Conservation (phyloP, 2,329 filamentous ascomycete species). For the Pseudopithomyces maydicus region DNA sequence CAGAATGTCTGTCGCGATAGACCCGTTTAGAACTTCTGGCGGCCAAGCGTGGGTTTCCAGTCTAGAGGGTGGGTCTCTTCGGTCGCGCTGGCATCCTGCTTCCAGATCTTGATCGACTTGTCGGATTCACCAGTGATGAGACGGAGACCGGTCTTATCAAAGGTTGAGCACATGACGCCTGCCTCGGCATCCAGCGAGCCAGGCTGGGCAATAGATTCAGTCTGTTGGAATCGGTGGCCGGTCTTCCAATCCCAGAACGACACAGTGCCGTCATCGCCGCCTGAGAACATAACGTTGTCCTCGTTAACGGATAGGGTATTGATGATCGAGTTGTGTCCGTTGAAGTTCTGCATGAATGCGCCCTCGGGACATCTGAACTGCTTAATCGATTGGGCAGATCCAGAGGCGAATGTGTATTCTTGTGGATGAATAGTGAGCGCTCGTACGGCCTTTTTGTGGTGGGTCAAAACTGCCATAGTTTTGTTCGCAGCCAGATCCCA, state of each 20-base stretch:
- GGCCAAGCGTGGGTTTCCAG: conserved; percentile 82
- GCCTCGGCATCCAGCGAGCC: conserved; percentile 93
- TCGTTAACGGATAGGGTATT: conserved; percentile 93
- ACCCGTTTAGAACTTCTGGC: conserved; percentile 65
- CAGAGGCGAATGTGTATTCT: conserved; percentile 95
- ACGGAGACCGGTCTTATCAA: conserved; percentile 85
- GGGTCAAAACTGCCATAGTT: conserved; percentile 92
- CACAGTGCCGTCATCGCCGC: conserved; percentile 94
- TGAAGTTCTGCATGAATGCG: conserved; percentile 98
- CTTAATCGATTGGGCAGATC: conserved; percentile 92
- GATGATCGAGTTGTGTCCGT: conserved; percentile 94
- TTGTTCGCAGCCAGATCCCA: conserved; percentile 98
- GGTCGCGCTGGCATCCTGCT: conserved; percentile 87
- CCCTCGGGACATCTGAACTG: conserved; percentile 99
- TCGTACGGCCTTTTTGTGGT: conserved; percentile 97
- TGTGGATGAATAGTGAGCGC: conserved; percentile 82
- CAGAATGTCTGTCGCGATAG: not conserved
- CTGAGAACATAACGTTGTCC: conserved; percentile 93
- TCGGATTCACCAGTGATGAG: conserved; percentile 95
- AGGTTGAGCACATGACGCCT: conserved; percentile 92
- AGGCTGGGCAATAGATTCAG: conserved; percentile 91
- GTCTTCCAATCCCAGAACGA: conserved; percentile 99
- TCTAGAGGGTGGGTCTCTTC: conserved; percentile 89
- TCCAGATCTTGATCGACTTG: conserved; percentile 94
- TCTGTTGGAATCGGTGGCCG: conserved; percentile 85